Conservation (phyloP, 192 early-diverging fungal genomes). For the Cetraspora pellucida region DNA sequence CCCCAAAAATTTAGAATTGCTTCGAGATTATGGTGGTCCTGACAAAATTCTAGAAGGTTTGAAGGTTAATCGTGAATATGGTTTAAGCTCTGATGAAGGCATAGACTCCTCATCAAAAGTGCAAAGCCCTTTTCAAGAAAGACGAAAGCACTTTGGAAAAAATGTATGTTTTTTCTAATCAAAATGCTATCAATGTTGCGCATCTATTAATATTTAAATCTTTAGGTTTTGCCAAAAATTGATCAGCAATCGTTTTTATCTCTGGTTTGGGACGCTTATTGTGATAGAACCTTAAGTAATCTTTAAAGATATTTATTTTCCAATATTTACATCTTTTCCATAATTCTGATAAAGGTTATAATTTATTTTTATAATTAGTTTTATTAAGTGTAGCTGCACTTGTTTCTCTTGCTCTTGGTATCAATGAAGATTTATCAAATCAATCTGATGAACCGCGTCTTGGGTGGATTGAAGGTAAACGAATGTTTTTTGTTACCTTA, state of each 20-base stretch:
- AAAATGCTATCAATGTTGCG: too few species aligned
- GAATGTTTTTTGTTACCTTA: neutral
- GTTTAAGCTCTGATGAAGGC: constrained; percentile 56
- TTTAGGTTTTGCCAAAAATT: constrained; percentile 58
- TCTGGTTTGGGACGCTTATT: constrained; percentile 61
- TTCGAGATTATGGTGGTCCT: constrained; percentile 62
- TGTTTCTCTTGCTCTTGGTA: constrained; percentile 80
- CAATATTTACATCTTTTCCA: constrained; percentile 6
- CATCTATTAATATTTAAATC: neutral
- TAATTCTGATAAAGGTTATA: neutral
- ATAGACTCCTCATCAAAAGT: constrained; percentile 34
- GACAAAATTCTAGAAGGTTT: constrained; percentile 60
- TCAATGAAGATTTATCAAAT: constrained; percentile 78
- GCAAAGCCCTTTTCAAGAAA: constrained; percentile 49
- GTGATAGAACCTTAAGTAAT: constrained; percentile 69
- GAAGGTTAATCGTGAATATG: constrained; percentile 60
- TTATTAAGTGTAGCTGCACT: constrained; percentile 84
- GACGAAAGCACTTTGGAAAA: constrained; percentile 47
- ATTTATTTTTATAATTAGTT: constrained; percentile 55
- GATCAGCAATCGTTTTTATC: constrained; percentile 56
- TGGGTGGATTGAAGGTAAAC: constrained; percentile 66
- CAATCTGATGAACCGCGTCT: constrained; percentile 71
- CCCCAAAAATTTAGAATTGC: constrained; percentile 62
- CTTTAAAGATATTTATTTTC: neutral
- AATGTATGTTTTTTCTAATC: constrained; percentile 35